These are phyloP conservation scores for Pouteria glomerata DNA, from an alignment of 148 eudicot genomes.

Conservation along the genomic window DNA sequence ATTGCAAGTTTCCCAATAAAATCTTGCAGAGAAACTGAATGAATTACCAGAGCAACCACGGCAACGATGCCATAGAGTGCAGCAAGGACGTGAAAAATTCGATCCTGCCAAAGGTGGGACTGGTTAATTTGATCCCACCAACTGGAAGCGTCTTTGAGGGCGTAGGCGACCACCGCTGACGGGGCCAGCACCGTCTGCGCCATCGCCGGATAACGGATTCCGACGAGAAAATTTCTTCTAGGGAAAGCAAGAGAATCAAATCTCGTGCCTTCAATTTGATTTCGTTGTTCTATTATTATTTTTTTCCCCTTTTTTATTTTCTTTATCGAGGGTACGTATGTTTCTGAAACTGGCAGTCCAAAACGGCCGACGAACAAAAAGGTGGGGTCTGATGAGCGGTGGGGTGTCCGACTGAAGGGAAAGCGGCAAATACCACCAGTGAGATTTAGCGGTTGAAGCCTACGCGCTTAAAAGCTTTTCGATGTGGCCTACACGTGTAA, in stretches of 20 bases:
- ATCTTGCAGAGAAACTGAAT: background rate
- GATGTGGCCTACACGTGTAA: too few relatives aligned
- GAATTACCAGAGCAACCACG: conserved; percentile 61
- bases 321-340: too few relatives aligned
- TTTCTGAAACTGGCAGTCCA: background rate
- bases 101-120: conserved; percentile 83
- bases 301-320: background rate
- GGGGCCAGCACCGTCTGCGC: conserved; percentile 30
- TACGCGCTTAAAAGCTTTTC: too few relatives aligned
- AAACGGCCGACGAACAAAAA: background rate
- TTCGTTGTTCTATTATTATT: background rate
- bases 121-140: conserved; percentile 75
- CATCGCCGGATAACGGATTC: conserved; percentile 21
- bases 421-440: too few relatives aligned
- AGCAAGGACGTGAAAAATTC: conserved; percentile 71
- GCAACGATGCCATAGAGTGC: conserved; percentile 79
- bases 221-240: background rate
- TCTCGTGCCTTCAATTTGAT: background rate
- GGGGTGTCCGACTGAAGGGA: too few relatives aligned
- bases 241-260: background rate
- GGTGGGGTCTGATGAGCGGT: too few relatives aligned
- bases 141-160: conserved; percentile 37
- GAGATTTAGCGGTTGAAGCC: too few relatives aligned
- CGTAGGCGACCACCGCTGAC: conserved; percentile 40
- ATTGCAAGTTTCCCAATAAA: background rate